These are phyloP conservation scores for Colletotrichum plurivorum DNA, from an alignment of 2,329 filamentous ascomycete genomes.

Conservation along the genomic window DNA sequence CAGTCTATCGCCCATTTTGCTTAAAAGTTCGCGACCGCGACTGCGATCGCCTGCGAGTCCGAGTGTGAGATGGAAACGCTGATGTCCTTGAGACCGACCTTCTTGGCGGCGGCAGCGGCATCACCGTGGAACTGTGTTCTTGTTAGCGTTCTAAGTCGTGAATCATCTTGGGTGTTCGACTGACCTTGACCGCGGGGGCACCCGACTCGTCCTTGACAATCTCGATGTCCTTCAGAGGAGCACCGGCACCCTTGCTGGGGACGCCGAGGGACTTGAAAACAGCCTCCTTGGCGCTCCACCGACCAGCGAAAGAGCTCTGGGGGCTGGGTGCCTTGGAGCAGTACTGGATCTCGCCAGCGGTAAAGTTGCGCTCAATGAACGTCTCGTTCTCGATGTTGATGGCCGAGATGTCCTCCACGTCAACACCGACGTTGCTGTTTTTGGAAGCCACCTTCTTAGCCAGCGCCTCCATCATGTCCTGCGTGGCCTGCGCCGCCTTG, in stretches of 20 bases:
- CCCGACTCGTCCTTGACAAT: slow-evolving; percentile 86
- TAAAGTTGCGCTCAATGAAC: slow-evolving; percentile 97
- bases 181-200: slow-evolving; percentile 87
- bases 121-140: slow-evolving; percentile 82
- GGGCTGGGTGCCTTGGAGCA: slow-evolving; percentile 85
- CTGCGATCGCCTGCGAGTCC: slow-evolving; percentile 92
- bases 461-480: slow-evolving; percentile 82
- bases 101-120: slow-evolving; percentile 85
- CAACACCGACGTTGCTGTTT: slow-evolving; percentile 89
- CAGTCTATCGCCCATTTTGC: slow-evolving; percentile 20
- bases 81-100: slow-evolving; percentile 89
- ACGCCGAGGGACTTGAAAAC: slow-evolving; percentile 98
- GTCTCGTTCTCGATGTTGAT: slow-evolving; percentile 96
- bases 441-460: slow-evolving; percentile 73
- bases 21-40: slow-evolving; percentile 88
- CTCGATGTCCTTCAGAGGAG: slow-evolving; percentile 94
- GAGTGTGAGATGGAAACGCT: slow-evolving; percentile 97
- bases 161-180: slow-evolving; percentile 49
- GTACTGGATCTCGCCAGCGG: slow-evolving; percentile 84
- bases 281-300: slow-evolving; percentile 98
- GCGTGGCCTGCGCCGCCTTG: slow-evolving; percentile 73
- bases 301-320: slow-evolving; percentile 92
- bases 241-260: slow-evolving; percentile 87
- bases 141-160: slow-evolving; percentile 53
- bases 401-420: slow-evolving; percentile 89